These are phyloP conservation scores for Epicoccum nigrum DNA, from an alignment of 2,329 filamentous ascomycete genomes.

Conservation along the genomic window DNA sequence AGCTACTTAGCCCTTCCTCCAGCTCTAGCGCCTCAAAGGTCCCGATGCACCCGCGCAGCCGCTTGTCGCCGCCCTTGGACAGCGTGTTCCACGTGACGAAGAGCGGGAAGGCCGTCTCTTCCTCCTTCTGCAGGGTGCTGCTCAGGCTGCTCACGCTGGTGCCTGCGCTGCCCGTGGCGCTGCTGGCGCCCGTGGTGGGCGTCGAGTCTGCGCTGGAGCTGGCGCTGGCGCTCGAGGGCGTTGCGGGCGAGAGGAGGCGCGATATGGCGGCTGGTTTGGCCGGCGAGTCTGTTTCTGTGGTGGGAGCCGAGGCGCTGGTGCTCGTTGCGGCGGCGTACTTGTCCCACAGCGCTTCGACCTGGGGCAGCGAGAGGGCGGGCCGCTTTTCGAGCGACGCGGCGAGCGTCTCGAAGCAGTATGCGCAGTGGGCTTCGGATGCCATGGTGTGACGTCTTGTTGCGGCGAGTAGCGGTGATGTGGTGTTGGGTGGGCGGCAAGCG, in stretches of 20 bases:
- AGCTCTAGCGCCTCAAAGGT: conserved; percentile 85
- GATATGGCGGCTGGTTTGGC: conserved; percentile 53
- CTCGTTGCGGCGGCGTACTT: conserved; percentile 52
- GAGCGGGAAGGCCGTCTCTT: conserved; percentile 63
- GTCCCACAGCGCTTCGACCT: conserved; percentile 73
- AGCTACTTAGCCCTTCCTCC: conserved; percentile 73
- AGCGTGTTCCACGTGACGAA: conserved; percentile 95
- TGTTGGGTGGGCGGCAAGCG: too few species aligned
- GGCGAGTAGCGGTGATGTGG: too few species aligned
- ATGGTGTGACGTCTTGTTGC: conserved; percentile 56
- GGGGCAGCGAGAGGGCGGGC: conserved; percentile 68
- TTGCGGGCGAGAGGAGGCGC: conserved; percentile 52
- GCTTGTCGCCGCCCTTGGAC: conserved; percentile 63
- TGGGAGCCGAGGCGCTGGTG: conserved; percentile 22
- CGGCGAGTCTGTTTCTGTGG: conserved; percentile 23
- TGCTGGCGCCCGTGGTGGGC: conserved; percentile 52
- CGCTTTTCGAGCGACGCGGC: conserved; percentile 75
- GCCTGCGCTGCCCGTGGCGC: conserved; percentile 53
- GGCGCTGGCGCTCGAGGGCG: conserved; percentile 51
- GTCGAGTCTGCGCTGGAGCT: conserved; percentile 57
- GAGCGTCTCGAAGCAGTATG: conserved; percentile 91
- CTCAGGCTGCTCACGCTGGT: conserved; percentile 46
- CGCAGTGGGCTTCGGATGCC: conserved; percentile 85
- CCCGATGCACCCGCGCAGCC: conserved; percentile 91
- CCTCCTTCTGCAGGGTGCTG: conserved; percentile 37